Evolutionary conservation across 768 basidiomycete genomes (phyloP).

Genomic region (Podaxis sp.): DNA sequence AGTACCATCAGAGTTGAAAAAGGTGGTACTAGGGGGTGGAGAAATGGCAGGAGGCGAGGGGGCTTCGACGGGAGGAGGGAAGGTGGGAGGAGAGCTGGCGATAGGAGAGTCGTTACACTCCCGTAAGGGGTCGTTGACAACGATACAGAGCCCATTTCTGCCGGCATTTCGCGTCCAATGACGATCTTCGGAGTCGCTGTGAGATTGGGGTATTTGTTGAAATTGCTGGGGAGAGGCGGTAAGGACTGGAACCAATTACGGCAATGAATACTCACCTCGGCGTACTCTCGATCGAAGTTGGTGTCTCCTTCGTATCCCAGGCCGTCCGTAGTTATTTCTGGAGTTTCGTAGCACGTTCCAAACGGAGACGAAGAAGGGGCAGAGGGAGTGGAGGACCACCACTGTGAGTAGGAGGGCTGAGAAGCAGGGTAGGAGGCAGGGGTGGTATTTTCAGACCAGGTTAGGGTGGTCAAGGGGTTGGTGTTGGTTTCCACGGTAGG

Average conservation of each 20-base stretch:
- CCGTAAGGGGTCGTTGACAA: slow-evolving; percentile 25
- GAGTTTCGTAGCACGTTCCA: slow-evolving; percentile 11
- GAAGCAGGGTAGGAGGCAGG: slow-evolving; percentile 7
- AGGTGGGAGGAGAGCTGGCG: slow-evolving; percentile 14
- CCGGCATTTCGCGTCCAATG: slow-evolving; percentile 24
- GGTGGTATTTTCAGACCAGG: slow-evolving; percentile 7
- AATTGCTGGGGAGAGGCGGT: slow-evolving; percentile 21
- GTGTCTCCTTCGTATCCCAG: slow-evolving; percentile 28
- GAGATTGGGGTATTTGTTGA: slow-evolving; percentile 19
- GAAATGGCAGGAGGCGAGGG: slow-evolving; percentile 15
- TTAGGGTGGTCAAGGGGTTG: not conserved
- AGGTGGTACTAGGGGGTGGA: slow-evolving; percentile 12
- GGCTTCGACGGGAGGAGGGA: slow-evolving; percentile 23
- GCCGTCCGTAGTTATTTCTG: slow-evolving; percentile 17
- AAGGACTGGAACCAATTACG: not conserved
- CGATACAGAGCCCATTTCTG: slow-evolving; percentile 24
- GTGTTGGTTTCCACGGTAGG: not conserved
- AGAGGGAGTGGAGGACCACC: slow-evolving; percentile 6
- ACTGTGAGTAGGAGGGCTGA: slow-evolving; percentile 1
- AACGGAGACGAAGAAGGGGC: slow-evolving; percentile 13
- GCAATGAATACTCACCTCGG: slow-evolving; percentile 24
- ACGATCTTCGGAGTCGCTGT: slow-evolving; percentile 21
- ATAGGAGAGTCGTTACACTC: slow-evolving; percentile 23
- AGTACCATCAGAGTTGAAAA: not conserved
- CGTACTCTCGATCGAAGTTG: slow-evolving; percentile 24